Evolutionary conservation across 148 eudicot species (phyloP), one percentile per base, ranked within the genome.

Genomic region (Chenopodium quinoa): DNA sequence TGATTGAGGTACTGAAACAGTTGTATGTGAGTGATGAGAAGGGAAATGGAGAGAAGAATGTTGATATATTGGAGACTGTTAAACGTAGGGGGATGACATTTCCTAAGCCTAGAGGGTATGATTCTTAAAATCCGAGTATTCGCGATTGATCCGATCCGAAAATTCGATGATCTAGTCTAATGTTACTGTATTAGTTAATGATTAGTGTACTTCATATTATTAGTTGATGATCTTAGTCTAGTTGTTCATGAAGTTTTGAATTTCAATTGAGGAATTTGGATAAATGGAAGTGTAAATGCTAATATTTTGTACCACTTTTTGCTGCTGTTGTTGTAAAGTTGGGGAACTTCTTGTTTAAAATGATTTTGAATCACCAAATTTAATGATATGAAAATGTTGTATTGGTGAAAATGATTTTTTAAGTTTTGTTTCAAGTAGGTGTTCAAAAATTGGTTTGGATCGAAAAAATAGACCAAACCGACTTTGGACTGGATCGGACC

Each of bases 61-160:
- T 37, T 71, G 74, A 71, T 71, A 17, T 71, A 4, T 20, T 71
- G 50, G 12, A 20, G 48, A 71, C 50, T 1, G 74, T 40, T 0
- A 71, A 34, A 71, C 23, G 74, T 40, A 71, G 50, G 22, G 74
- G 74, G 31, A 71, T 71, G 25, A 17, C 74, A 71, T 71, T 71
- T 40, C 74, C 74, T 71, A 3, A 7, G 20, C 19, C 19, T 6
- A 69, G 72, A 31, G 72, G 46, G 20, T 69, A 31, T 69, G 72
- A 4, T 69, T 69, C 47, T 16, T 69, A 46, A 32, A 6, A 3
- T 27, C 37, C 37, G 37, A 34, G 37, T 34, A 4, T 34, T 34
- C 5, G 37, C 37, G 37, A 34, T 34, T 34, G 44, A 40, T 40
- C 44, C 44, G 8, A 40, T 40, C 7, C 44, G 44, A 40, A 40